These are phyloP conservation scores for Arabidopsis suecica DNA, from an alignment of 345 rosid genomes.

Conservation along the genomic window DNA sequence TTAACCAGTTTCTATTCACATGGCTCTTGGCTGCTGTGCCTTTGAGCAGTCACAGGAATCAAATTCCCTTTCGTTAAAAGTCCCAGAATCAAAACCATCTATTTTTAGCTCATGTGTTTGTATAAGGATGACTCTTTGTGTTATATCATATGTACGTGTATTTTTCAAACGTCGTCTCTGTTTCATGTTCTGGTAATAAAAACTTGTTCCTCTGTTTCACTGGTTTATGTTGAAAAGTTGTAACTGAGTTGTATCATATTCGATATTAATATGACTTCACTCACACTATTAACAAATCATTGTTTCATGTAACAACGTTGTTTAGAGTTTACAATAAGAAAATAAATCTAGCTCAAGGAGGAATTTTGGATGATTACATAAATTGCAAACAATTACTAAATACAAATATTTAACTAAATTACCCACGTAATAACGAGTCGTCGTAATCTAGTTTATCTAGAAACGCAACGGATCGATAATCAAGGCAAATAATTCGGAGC, in stretches of 20 bases:
- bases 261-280: too few relatives aligned
- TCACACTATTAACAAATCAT: neutral
- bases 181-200: conserved; percentile 24
- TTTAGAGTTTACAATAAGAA: too few relatives aligned
- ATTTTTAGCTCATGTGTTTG: conserved; percentile 40
- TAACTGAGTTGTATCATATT: too few relatives aligned
- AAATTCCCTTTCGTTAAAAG: conserved; percentile 19
- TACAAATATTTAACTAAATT: neutral
- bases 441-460: neutral
- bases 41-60: conserved; percentile 31
- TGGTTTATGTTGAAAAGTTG: conserved; percentile 13
- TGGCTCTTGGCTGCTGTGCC: conserved; percentile 34
- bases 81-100: conserved; percentile 31
- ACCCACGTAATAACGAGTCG: neutral
- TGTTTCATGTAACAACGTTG: neutral
- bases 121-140: conserved; percentile 26
- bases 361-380: too few relatives aligned
- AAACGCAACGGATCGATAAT: neutral
- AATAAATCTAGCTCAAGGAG: too few relatives aligned
- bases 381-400: too few relatives aligned
- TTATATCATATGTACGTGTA: conserved; percentile 38
- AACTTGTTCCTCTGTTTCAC: conserved; percentile 17
- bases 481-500: conserved; percentile 13
- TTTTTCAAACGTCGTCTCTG: conserved; percentile 15
- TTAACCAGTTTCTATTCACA: conserved; percentile 30